Conservation (phyloP, 2,329 filamentous ascomycete genomes). For the Alternaria incomplexa region DNA sequence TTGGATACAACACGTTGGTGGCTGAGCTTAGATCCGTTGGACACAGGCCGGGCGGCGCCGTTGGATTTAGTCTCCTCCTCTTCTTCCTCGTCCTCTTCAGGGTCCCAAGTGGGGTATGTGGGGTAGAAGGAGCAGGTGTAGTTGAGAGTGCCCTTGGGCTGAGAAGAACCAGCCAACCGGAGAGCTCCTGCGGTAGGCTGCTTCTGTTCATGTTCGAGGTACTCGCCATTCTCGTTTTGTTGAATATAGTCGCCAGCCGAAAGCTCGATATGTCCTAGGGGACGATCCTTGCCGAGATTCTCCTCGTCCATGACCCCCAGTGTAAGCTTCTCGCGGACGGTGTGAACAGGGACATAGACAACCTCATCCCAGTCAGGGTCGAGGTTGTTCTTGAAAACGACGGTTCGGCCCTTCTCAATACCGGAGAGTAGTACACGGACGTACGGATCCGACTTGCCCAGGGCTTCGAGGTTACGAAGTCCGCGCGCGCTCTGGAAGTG, state of each 20-base stretch:
- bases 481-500: slow-evolving; percentile 85
- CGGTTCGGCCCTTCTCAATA: slow-evolving; percentile 87
- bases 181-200: slow-evolving; percentile 70
- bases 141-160: slow-evolving; percentile 78
- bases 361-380: slow-evolving; percentile 97
- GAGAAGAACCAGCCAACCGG: slow-evolving; percentile 73
- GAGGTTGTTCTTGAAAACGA: slow-evolving; percentile 94
- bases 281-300: slow-evolving; percentile 87
- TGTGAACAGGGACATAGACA: slow-evolving; percentile 90
- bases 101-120: slow-evolving; percentile 83
- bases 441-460: slow-evolving; percentile 98
- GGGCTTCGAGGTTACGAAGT: slow-evolving; percentile 88
- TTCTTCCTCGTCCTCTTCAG: slow-evolving; percentile 75
- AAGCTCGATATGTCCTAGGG: slow-evolving; percentile 81
- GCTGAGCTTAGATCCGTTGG: slow-evolving; percentile 25
- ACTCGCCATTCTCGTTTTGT: slow-evolving; percentile 81
- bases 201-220: slow-evolving; percentile 78
- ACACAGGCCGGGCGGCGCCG: slow-evolving; percentile 29
- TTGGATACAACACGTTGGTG: slow-evolving; percentile 28
- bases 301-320: slow-evolving; percentile 98
- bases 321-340: slow-evolving; percentile 78
- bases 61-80: slow-evolving; percentile 34
- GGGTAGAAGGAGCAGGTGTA: slow-evolving; percentile 92
- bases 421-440: slow-evolving; percentile 87
- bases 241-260: slow-evolving; percentile 77